phyloP scores from a whole-genome alignment of 805 yeast species.

The Metschnikowia cubensis region DNA sequence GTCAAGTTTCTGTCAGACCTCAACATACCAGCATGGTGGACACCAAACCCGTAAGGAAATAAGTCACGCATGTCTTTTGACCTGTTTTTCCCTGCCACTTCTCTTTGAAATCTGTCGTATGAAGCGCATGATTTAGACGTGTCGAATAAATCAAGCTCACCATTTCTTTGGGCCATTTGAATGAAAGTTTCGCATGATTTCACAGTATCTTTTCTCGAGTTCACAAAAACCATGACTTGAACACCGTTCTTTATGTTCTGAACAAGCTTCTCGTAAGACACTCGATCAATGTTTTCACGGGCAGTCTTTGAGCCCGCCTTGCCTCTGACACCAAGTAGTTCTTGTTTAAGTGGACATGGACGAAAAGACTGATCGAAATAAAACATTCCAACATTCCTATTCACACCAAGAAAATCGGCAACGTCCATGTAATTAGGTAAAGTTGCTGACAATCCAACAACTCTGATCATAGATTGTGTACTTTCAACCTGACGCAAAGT shows the following conservation, averaged over 20 bases:
- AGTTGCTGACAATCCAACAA: slow-evolving; percentile 20
- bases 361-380: slow-evolving; percentile 90
- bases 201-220: slow-evolving; percentile 88
- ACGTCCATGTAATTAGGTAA: slow-evolving; percentile 41
- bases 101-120: slow-evolving; percentile 51
- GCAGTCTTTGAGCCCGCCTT: slow-evolving; percentile 74
- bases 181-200: slow-evolving; percentile 75
- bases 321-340: slow-evolving; percentile 80
- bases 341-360: slow-evolving; percentile 90
- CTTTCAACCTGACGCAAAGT: slow-evolving; percentile 93
- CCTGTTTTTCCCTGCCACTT: slow-evolving; percentile 61
- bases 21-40: slow-evolving; percentile 97
- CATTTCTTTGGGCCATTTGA: slow-evolving; percentile 57
- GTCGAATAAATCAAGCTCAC: slow-evolving; percentile 57
- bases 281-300: slow-evolving; percentile 68
- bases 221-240: slow-evolving; percentile 96
- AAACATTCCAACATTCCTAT: slow-evolving; percentile 86
- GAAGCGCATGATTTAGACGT: slow-evolving; percentile 40
- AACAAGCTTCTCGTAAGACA: slow-evolving; percentile 70
- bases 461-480: slow-evolving; percentile 56
- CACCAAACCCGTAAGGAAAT: slow-evolving; percentile 78
- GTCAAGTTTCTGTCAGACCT: slow-evolving; percentile 85
- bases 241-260: slow-evolving; percentile 65
- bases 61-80: slow-evolving; percentile 79
- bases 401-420: slow-evolving; percentile 91